Evolutionary conservation across 2,329 filamentous ascomycete species (phyloP).

Genomic region (Alternaria sp.): DNA sequence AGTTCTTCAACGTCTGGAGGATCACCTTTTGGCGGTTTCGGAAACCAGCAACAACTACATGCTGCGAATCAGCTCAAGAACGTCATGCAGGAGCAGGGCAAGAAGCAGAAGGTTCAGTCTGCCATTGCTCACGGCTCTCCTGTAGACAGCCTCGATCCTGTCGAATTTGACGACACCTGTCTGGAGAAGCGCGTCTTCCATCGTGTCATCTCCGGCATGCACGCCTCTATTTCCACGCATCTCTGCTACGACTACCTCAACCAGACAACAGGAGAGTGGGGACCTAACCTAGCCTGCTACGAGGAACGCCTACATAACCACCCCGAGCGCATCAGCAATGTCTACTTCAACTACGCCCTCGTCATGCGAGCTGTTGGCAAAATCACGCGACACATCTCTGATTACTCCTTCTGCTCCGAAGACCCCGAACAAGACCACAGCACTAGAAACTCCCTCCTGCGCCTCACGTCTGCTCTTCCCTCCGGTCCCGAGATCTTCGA

Average conservation of each 20-base stretch:
- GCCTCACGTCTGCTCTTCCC: conserved; percentile 74
- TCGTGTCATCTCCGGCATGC: conserved; percentile 94
- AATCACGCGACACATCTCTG: conserved; percentile 79
- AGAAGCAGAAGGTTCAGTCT: conserved; percentile 67
- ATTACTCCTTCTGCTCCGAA: conserved; percentile 91
- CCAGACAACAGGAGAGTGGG: conserved; percentile 92
- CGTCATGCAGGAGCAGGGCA: conserved; percentile 67
- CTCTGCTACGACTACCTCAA: conserved; percentile 97
- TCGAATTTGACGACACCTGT: conserved; percentile 89
- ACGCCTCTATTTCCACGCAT: conserved; percentile 95
- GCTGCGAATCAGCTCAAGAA: conserved; percentile 69
- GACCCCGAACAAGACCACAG: conserved; percentile 79
- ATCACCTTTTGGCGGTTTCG: conserved; percentile 53
- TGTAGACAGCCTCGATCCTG: conserved; percentile 67
- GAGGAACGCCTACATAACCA: conserved; percentile 81
- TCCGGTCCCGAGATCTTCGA: conserved; percentile 82
- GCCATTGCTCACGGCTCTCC: conserved; percentile 62
- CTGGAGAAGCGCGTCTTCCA: conserved; percentile 99
- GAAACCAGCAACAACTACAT: conserved; percentile 56
- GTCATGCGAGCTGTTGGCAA: conserved; percentile 91
- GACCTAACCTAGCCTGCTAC: conserved; percentile 90
- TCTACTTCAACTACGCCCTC: conserved; percentile 99
- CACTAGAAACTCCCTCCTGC: conserved; percentile 83
- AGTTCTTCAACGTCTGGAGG: conserved; percentile 50
- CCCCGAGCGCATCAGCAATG: conserved; percentile 92